Conservation (phyloP, 2,329 filamentous ascomycete species). For the Aspergillus novofumigatus region DNA sequence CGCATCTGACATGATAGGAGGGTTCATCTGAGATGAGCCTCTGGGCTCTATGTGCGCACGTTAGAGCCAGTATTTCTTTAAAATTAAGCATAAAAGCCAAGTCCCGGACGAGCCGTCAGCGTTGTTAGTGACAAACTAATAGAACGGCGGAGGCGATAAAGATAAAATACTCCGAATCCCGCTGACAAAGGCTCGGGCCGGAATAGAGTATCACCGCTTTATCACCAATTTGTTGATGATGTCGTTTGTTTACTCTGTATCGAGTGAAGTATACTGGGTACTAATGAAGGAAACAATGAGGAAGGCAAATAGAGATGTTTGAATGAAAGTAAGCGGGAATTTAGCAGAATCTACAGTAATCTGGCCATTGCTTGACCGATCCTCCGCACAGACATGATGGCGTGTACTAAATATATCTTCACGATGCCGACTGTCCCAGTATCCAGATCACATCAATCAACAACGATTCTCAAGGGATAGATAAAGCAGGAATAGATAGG, state of each 20-base stretch:
- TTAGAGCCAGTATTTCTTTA: neutral
- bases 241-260: neutral
- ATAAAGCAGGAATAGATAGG: neutral
- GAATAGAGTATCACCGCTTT: neutral
- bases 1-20: conserved; percentile 10
- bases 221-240: neutral
- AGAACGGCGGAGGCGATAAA: neutral
- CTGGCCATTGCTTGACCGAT: too few species aligned
- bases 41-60: neutral
- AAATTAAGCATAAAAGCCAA: neutral
- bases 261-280: too few species aligned
- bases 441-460: too few species aligned
- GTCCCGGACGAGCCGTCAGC: neutral
- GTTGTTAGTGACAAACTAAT: neutral
- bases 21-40: conserved; percentile 11
- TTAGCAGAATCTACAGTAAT: too few species aligned
- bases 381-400: too few species aligned
- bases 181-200: conserved; percentile 4
- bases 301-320: too few species aligned
- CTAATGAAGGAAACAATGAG: neutral
- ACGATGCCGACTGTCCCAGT: too few species aligned
- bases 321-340: too few species aligned
- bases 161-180: neutral
- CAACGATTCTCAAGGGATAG: too few species aligned
- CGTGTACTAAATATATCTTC: too few species aligned